These are phyloP conservation scores for Annona cherimola DNA, from an alignment of 164 flowering plant species.

Conservation along the genomic window DNA sequence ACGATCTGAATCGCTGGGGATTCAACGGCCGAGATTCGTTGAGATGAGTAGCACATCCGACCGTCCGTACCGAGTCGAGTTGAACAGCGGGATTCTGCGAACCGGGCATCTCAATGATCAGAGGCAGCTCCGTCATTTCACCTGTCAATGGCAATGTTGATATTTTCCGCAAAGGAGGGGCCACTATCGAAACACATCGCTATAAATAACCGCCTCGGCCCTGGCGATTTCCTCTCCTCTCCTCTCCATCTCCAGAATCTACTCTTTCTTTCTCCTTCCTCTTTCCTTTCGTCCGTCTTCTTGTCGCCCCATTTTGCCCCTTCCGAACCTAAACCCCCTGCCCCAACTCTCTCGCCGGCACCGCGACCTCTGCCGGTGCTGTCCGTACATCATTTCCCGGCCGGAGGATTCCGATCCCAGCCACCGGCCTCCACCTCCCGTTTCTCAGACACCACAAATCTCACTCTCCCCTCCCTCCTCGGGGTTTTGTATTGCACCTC, in stretches of 20 bases:
- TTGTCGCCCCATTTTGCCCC: not conserved
- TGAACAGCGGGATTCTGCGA: no score
- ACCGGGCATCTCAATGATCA: not conserved
- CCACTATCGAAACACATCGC: not conserved
- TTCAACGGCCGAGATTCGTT: no score
- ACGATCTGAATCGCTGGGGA: no score
- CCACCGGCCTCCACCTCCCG: not conserved
- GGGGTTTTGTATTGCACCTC: no score
- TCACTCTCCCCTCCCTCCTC: not conserved
- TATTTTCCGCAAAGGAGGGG: not conserved
- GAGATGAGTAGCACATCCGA: no score
- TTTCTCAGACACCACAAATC: not conserved
- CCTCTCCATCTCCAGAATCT: not conserved
- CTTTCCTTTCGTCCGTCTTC: not conserved
- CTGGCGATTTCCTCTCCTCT: not conserved
- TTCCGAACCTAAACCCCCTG: not conserved
- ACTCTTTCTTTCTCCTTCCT: not conserved
- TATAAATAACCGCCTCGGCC: not conserved
- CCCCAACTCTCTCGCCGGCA: not conserved
- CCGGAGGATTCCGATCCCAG: not conserved
- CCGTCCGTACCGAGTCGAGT: no score
- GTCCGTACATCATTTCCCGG: not conserved
- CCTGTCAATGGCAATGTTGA: not conserved
- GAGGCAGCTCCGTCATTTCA: constrained; percentile 3
- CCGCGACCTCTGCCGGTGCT: not conserved